Conservation (phyloP, 352 stramenopile species). For the Phytophthora quininea region DNA sequence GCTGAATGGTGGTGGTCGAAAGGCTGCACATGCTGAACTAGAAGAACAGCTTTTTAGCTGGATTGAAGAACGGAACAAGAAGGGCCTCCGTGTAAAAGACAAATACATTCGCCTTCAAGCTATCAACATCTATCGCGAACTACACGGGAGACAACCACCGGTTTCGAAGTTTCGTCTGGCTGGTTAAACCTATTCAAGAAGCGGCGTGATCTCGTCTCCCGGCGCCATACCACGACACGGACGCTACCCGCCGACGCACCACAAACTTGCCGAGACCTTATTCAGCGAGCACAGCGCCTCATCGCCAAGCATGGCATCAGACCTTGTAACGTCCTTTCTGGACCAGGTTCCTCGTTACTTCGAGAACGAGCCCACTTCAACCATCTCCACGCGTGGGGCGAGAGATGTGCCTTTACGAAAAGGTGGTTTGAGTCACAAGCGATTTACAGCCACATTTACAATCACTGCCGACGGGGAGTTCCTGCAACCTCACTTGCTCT, state of each 20-base stretch:
- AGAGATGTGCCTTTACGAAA: slow-evolving; percentile 10
- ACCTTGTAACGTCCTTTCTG: slow-evolving; percentile 2
- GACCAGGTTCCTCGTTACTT: slow-evolving; percentile 13
- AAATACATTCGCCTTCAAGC: slow-evolving; percentile 12
- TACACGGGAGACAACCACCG: neutral
- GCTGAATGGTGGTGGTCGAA: slow-evolving; percentile 1
- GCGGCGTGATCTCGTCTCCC: neutral
- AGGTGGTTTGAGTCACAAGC: slow-evolving; percentile 11
- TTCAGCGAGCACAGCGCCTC: slow-evolving; percentile 4
- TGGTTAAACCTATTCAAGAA: slow-evolving; percentile 6
- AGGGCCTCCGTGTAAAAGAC: slow-evolving; percentile 12
- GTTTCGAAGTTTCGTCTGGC: slow-evolving; percentile 3
- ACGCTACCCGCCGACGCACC: slow-evolving; percentile 1
- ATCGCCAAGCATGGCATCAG: slow-evolving; percentile 9
- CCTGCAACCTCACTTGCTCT: slow-evolving; percentile 5
- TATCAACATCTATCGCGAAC: neutral
- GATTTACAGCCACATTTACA: slow-evolving; percentile 11
- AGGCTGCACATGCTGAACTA: neutral
- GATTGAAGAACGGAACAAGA: neutral
- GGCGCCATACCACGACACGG: slow-evolving; percentile 5
- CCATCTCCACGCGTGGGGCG: neutral
- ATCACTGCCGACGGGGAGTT: slow-evolving; percentile 9
- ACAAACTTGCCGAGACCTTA: slow-evolving; percentile 4
- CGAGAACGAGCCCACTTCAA: slow-evolving; percentile 14
- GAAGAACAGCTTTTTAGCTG: neutral